Evolutionary conservation across 169 alveolate genomes (phyloP), one percentile per base, ranked within the genome.

Genomic region (Hammondia hammondi): DNA sequence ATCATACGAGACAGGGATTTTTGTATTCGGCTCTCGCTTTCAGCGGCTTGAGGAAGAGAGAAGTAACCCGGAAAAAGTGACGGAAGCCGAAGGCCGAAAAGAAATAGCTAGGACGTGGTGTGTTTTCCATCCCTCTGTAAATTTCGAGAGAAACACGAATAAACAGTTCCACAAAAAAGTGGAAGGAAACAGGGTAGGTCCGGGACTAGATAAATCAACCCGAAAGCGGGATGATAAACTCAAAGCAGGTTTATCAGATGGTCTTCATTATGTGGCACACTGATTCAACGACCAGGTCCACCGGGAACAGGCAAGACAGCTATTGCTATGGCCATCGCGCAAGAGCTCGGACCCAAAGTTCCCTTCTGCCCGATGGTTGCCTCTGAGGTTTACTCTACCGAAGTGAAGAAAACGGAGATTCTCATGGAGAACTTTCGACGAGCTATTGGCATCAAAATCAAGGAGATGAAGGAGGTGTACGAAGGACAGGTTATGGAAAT

Each of bases 351-450:
- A 39, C 98, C 99, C n/a, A 98, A 99, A 93, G 99, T 99, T 95
- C 99, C 99, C 4, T 99, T 99, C 97, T 99, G 99, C 95, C 99
- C 99, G 35, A 98, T 99, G 99, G 99, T 99, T 32, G 99, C 99
- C 48, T 98, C 99, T 24, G 99, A 99, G 98, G 99, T 99, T 35
- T 99, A 98, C 97, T 98, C 99, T 81, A 97, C 98, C n/a, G 99
- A 99, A 96, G 99, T 99, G 48, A 99, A 99, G 96, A 99, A 99
- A 97, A 99, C 99, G 5, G 99, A 99, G 97, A 93, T 95, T 37
- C 96, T 99, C 91, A 99, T 99, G 99, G 99, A 99, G 97, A 99
- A 99, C 94, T 99, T 99, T 98, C 97, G 99, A 92, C 98, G 99
- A 95, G 99, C 99, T 6, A 99, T 99, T 72, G 99, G 99, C 57